Percentiles rank a stretch among this genome's conserved stretches.
Evolutionary conservation across 106 monocot species (phyloP).

Genomic region (Iris macrosiphon): DNA sequence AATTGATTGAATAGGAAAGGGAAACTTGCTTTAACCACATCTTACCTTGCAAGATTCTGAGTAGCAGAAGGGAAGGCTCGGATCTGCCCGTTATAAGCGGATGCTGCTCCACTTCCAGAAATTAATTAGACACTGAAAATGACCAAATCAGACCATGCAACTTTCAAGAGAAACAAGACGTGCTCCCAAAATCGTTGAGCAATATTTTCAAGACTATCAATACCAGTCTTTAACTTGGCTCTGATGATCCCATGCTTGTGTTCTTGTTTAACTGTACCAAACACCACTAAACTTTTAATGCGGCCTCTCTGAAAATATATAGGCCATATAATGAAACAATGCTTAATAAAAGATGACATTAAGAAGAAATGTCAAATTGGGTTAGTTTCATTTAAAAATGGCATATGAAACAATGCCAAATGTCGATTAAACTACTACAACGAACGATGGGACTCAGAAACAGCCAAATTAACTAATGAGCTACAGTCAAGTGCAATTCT

Average conservation of each 20-base stretch:
- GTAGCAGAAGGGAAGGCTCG: background rate
- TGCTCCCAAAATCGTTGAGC: too few species aligned
- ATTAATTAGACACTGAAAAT: too few species aligned
- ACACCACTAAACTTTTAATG: background rate
- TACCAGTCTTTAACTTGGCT: constrained; percentile 12
- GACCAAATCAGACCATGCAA: background rate
- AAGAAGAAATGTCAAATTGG: constrained; percentile 2
- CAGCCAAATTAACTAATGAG: too few species aligned
- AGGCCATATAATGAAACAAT: background rate
- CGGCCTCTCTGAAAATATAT: background rate
- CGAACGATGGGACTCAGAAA: too few species aligned
- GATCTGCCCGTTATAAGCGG: too few species aligned
- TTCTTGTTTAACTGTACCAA: constrained; percentile 43
- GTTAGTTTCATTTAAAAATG: too few species aligned
- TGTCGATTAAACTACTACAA: background rate
- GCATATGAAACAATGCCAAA: too few species aligned
- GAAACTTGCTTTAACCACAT: background rate
- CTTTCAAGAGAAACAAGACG: background rate
- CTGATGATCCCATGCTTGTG: constrained; percentile 26
- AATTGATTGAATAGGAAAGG: background rate
- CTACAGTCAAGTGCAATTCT: too few species aligned
- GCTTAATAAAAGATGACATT: background rate
- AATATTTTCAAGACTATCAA: background rate
- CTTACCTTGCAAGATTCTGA: background rate
- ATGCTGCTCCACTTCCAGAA: constrained; percentile 5